phyloP scores from a whole-genome alignment of 106 monocot genomes.

The Triglochin maritima region DNA sequence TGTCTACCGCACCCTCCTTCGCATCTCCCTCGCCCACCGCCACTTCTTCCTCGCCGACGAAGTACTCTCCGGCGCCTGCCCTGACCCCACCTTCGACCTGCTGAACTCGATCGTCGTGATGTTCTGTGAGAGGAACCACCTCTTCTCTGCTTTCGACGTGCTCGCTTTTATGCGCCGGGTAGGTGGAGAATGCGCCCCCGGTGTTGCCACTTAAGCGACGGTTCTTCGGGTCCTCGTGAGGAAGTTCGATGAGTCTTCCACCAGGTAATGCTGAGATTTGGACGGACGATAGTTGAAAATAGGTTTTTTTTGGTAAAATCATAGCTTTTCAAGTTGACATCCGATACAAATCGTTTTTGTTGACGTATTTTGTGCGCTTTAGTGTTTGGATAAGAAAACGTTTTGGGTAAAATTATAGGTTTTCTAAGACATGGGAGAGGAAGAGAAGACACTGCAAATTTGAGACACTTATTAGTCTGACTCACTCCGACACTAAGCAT shows the following conservation, averaged over 20 bases:
- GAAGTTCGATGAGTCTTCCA: constrained; percentile 1
- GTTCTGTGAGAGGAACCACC: constrained; percentile 7
- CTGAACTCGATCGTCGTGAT: constrained; percentile 5
- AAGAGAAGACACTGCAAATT: too few species aligned
- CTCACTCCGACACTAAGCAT: too few species aligned
- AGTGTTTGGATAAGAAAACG: too few species aligned
- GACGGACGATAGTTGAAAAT: too few species aligned
- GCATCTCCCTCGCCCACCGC: constrained; percentile 1
- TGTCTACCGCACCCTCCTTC: constrained; percentile 1
- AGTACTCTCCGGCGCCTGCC: constrained; percentile 12
- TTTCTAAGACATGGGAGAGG: too few species aligned
- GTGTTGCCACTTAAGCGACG: constrained; percentile 2
- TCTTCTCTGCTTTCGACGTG: constrained; percentile 9
- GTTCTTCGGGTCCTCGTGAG: neutral
- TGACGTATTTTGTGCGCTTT: too few species aligned
- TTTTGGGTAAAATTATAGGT: too few species aligned
- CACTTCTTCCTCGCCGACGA: constrained; percentile 9
- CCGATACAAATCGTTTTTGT: too few species aligned
- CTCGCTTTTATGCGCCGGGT: constrained; percentile 5
- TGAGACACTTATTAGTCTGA: too few species aligned
- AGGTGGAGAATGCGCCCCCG: neutral
- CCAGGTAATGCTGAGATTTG: neutral
- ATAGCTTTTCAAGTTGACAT: too few species aligned
- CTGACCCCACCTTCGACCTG: constrained; percentile 5
- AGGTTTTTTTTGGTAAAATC: too few species aligned